These are phyloP conservation scores for Chrysochromulina parva DNA, from an alignment of 78 protist genomes.

Conservation along the genomic window DNA sequence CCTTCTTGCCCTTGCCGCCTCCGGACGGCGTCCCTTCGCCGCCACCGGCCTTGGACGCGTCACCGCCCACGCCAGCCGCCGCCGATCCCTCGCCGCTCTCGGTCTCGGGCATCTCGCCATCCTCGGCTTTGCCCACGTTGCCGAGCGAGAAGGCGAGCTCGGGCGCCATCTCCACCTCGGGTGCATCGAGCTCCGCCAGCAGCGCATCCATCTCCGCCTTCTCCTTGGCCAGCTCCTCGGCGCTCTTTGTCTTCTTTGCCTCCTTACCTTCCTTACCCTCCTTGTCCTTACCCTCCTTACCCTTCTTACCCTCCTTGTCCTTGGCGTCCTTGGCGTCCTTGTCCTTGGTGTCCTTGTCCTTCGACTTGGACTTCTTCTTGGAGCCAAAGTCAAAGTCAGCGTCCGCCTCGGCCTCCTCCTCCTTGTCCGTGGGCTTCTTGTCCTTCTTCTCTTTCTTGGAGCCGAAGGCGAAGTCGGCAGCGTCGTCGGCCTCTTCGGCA, in stretches of 20 bases:
- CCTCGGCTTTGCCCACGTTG: neutral
- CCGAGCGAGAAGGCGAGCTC: neutral
- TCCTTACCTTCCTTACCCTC: neutral
- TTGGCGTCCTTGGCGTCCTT: neutral
- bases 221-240: neutral
- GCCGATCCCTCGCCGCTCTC: neutral
- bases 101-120: neutral
- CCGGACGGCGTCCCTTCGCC: neutral
- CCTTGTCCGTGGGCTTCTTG: constrained; percentile 1
- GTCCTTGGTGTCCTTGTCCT: constrained; percentile 28
- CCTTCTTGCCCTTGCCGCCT: neutral
- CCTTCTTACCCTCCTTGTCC: neutral
- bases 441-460: neutral
- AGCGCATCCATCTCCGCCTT: neutral
- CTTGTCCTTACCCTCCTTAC: constrained; percentile 1
- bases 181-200: neutral
- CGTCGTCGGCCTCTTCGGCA: neutral
- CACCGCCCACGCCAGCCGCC: neutral
- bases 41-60: neutral
- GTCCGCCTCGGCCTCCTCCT: neutral
- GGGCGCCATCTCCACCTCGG: neutral
- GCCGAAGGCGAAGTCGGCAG: neutral
- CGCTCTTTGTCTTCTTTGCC: neutral
- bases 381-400: neutral
- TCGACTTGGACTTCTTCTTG: neutral